Percentiles rank a stretch among this genome's conserved stretches.
Evolutionary conservation across 2,329 filamentous ascomycete genomes (phyloP).

Genomic region (Huntiella omanensis): DNA sequence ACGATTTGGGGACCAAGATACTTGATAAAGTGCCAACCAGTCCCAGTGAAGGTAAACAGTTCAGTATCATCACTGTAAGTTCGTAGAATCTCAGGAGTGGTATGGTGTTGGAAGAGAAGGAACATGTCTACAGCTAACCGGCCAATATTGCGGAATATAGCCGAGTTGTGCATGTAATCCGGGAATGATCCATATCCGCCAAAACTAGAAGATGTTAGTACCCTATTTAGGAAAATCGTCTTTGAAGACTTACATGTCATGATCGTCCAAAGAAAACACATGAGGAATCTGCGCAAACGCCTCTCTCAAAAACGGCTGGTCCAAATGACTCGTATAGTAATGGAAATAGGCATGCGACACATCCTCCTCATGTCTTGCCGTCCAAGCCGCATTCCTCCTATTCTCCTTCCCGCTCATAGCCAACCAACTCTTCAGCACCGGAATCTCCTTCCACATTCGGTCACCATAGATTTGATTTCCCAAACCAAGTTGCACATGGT

Average conservation of each 20-base stretch:
- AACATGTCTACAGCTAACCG: conserved; percentile 96
- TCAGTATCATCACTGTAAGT: conserved; percentile 78
- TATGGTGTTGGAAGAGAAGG: conserved; percentile 93
- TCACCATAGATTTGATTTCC: conserved; percentile 95
- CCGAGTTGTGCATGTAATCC: conserved; percentile 93
- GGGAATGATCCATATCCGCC: conserved; percentile 96
- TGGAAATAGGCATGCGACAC: conserved; percentile 95
- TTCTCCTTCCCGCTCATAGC: conserved; percentile 84
- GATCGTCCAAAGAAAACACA: conserved; percentile 80
- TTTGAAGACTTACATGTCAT: conserved; percentile 69
- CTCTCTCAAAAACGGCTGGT: conserved; percentile 84
- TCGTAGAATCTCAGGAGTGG: conserved; percentile 78
- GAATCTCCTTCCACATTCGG: conserved; percentile 88
- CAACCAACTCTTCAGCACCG: conserved; percentile 85
- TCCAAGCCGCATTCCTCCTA: conserved; percentile 79
- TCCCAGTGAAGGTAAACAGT: conserved; percentile 91
- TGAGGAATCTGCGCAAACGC: conserved; percentile 96
- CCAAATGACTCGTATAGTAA: conserved; percentile 96
- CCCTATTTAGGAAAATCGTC: conserved; percentile 3
- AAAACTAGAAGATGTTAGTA: conserved; percentile 38
- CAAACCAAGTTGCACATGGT: conserved; percentile 80
- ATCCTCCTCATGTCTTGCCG: conserved; percentile 85
- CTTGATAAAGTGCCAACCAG: conserved; percentile 97
- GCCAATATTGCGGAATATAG: conserved; percentile 97
- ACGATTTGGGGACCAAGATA: conserved; percentile 82